Evolutionary conservation across 208 protist species (phyloP).

Genomic region (Porcisia hertigi): DNA sequence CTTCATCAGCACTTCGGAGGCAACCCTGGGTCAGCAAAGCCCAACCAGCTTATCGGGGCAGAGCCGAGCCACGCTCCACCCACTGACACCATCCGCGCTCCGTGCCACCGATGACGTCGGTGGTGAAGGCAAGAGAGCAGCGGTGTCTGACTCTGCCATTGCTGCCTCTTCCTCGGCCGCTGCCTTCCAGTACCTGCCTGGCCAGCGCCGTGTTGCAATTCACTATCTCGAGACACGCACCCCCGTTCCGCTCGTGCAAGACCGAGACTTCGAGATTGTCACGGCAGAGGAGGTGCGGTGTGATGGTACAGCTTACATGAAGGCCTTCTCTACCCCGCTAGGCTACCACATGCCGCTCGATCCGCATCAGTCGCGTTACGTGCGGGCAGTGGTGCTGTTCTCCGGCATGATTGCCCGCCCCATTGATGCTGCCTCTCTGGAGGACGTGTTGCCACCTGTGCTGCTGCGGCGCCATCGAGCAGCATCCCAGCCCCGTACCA

Average conservation of each 20-base stretch:
- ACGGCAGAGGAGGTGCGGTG: conserved; percentile 54
- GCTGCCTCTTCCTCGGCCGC: not conserved
- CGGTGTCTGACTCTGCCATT: not conserved
- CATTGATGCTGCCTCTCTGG: conserved; percentile 10
- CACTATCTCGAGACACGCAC: conserved; percentile 72
- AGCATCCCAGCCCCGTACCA: not conserved
- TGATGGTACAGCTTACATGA: conserved; percentile 65
- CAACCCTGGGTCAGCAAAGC: not conserved
- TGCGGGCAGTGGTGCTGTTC: conserved; percentile 61
- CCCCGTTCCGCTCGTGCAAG: conserved; percentile 62
- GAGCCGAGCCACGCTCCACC: conserved; percentile 2
- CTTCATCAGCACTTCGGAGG: conserved; percentile 6
- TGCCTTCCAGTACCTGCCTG: conserved; percentile 39
- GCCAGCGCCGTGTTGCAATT: conserved; percentile 66
- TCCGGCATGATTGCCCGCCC: conserved; percentile 68
- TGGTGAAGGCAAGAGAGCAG: not conserved
- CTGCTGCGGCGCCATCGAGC: conserved; percentile 18
- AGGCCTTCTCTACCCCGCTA: conserved; percentile 69
- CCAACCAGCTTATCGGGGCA: conserved; percentile 10
- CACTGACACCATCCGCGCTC: not conserved
- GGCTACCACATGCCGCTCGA: conserved; percentile 62
- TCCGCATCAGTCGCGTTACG: conserved; percentile 60
- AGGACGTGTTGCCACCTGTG: conserved; percentile 15
- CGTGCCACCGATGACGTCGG: not conserved
- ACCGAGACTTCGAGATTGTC: conserved; percentile 81